Evolutionary conservation across 345 rosid genomes (phyloP), one percentile per base, ranked within the genome.

Genomic region (Theobroma cacao): DNA sequence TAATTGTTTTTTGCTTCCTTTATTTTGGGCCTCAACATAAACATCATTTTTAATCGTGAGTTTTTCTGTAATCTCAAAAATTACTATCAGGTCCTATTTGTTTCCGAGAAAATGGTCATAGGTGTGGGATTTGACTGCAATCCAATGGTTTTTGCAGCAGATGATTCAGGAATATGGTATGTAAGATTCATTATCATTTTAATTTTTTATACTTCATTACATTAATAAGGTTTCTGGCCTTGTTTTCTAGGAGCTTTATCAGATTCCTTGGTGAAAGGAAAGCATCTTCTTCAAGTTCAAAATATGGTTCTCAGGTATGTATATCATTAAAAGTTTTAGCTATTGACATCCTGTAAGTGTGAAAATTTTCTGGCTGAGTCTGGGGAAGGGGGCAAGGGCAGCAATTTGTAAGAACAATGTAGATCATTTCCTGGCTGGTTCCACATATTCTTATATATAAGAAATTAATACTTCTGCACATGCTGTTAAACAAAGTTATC

Each of bases 81-180:
- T 58, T 81, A 66, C 60, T 78, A 78, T 72, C 87, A 96, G 99
- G 97, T 94, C 50, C 75, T 94, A 68, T 96, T 96, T 91, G 84
- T 96, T 50, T 89, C 98, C 78, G 99, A 96, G 91, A 96, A 87
- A 86, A 86, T 89, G 87, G 94, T 94, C 74, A 86, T 96, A 84
- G 99, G 97, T 6, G 98, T 90, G 82, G 99, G 99, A 59, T 96
- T 85, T 83, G 98, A 92, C 82, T 89, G 97, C 97, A 91, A 85
- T 69, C 99, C 97, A 0, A 90, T 94, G 99, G 91, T 91, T 74
- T 96, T 96, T 85, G 97, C 92, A 7, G 91, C 99, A 70, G 99
- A 94, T 90, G 95, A 96, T 83, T 89, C 94, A 67, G 98, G 99
- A 81, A 92, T 90, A 79, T 96, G 99, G 99, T 96, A 83, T 53